phyloP scores from a whole-genome alignment of 371 early-diverging fungal genomes.

The Cokeromyces recurvatus region DNA sequence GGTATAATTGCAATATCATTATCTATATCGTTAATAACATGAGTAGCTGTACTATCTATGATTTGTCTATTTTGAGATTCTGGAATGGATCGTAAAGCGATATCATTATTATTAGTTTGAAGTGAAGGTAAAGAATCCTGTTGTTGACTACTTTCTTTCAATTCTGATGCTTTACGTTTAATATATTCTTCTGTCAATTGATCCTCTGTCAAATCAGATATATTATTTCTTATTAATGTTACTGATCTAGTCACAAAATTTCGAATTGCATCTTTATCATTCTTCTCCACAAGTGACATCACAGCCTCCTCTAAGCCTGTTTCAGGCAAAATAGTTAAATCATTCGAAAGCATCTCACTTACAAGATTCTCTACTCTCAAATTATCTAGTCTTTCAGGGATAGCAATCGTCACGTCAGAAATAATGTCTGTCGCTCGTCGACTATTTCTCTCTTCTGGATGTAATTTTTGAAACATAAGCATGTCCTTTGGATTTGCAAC shows the following conservation, averaged over 20 bases:
- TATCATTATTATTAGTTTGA: conserved; percentile 2
- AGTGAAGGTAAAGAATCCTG: conserved; percentile 3
- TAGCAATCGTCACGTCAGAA: conserved; percentile 14
- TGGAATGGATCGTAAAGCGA: too few species aligned
- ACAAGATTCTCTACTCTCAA: conserved; percentile 75
- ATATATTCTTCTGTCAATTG: conserved; percentile 10
- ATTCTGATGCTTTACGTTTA: conserved; percentile 10
- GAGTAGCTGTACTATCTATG: neutral
- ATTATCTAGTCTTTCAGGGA: conserved; percentile 64
- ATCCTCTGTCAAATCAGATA: conserved; percentile 4
- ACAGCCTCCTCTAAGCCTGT: conserved; percentile 78
- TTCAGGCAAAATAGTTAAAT: conserved; percentile 73
- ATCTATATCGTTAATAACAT: too few species aligned
- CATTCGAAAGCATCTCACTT: conserved; percentile 62
- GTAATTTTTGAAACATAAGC: conserved; percentile 60
- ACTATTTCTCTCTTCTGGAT: neutral
- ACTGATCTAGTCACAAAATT: conserved; percentile 32
- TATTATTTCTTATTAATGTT: conserved; percentile 4
- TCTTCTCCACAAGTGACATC: conserved; percentile 80
- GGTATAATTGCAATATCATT: neutral
- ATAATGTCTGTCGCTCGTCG: conserved; percentile 13
- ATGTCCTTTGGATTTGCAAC: conserved; percentile 97
- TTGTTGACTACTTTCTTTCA: conserved; percentile 8
- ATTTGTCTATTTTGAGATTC: too few species aligned
- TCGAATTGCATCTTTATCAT: conserved; percentile 77